Evolutionary conservation across 2,329 filamentous ascomycete species (phyloP).

Genomic region (Didymella arachidicola): DNA sequence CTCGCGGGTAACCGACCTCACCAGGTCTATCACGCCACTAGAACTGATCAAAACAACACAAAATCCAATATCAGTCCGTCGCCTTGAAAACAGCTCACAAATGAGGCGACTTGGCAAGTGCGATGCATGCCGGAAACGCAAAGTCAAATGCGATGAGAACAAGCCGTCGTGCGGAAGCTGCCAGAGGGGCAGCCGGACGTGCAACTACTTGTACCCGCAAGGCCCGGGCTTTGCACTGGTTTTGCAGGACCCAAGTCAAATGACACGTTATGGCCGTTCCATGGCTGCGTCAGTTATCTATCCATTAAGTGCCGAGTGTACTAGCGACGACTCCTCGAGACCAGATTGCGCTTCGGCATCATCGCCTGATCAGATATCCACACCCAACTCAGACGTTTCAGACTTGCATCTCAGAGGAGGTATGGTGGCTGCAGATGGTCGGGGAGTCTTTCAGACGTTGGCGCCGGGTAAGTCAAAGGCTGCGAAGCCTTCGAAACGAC

Average conservation of each 20-base stretch:
- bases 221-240: constrained; percentile 9
- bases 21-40: not conserved
- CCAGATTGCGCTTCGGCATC: not conserved
- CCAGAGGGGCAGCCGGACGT: not conserved
- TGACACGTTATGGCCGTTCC: constrained; percentile 14
- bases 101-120: constrained; percentile 16
- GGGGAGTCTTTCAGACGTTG: constrained; percentile 5
- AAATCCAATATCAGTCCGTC: not conserved
- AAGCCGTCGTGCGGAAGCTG: constrained; percentile 13
- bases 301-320: not conserved
- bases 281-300: not conserved
- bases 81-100: not conserved
- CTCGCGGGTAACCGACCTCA: not conserved
- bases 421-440: constrained; percentile 6
- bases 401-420: not conserved
- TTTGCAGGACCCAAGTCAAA: constrained; percentile 14
- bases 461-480: not conserved
- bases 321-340: not conserved
- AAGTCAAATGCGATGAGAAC: constrained; percentile 19
- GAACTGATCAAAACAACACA: not conserved
- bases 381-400: not conserved
- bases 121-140: constrained; percentile 10
- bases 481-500: not conserved
- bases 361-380: not conserved
- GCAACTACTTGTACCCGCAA: constrained; percentile 3